Base-by-base conservation (phyloP, 2,329 filamentous ascomycete species). In the Aspergillus neoniger region DNA sequence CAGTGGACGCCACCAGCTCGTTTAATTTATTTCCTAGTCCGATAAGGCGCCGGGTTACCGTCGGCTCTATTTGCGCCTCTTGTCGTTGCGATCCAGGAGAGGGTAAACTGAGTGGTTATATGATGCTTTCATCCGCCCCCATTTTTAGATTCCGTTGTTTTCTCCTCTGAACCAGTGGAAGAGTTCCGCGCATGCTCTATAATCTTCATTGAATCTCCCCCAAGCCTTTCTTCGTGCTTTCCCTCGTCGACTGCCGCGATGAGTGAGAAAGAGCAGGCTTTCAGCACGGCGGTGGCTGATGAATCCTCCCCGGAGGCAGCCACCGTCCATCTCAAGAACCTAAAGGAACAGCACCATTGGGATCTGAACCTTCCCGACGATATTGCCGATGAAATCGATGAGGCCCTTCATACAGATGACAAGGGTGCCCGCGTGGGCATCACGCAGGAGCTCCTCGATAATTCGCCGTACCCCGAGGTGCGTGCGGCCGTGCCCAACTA, bases 381-480 rank as follows among this genome's bases (percentile, higher is more conserved):
- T 63, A 81, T 88, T 51, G 76, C 85, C 55, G 83, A 85, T 62
- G 84, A 86, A 72, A 80, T 89, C 62, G 85, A 88, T 60, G 80
- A 83, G 48, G 85, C 82, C 28, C 79, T 87, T 49, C 76, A 81
- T 44, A 81, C 81, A 2, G 79, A 81, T 60, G 83, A 86, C 72
- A 78, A 81, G 64, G 83, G 83, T 66, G 83, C 84, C 71, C 84
- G 83, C 57, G 74, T 84, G 53, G 81, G 82, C 61, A 81, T 88
- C 65, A 84, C 87, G 67, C 81, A 84, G 66, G 83, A 85, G 60
- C 79, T 87, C 68, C 81, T 88, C 70, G 86, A 89, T 59, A 86
- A 89, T 72, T 89, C 86, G 51, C 87, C 87, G 2, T 89, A 89
- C 69, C 85, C 86, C 39, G 86, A 89, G 76, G 87, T 89, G 32